Evolutionary conservation across 2,329 filamentous ascomycete genomes (phyloP).

Genomic region (Diaporthe vaccinii): DNA sequence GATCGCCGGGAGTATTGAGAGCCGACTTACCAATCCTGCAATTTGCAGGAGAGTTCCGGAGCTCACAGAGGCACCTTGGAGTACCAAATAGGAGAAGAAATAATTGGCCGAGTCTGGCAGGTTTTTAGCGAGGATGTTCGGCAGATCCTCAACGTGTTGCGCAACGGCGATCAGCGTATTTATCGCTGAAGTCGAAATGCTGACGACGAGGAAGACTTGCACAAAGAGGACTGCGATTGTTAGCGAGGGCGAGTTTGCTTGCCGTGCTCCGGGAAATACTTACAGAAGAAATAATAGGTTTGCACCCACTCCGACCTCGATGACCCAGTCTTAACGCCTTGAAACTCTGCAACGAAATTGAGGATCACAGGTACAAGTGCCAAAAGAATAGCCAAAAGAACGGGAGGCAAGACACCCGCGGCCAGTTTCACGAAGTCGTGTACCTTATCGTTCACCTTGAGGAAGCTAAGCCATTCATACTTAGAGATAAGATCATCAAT

Average conservation of each 20-base stretch:
- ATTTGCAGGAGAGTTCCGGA: conserved; percentile 90
- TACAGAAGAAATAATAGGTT: conserved; percentile 86
- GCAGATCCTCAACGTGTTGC: conserved; percentile 74
- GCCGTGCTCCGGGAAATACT: not conserved
- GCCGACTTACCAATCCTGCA: conserved; percentile 70
- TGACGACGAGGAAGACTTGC: conserved; percentile 94
- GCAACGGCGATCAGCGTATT: conserved; percentile 70
- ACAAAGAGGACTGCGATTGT: conserved; percentile 69
- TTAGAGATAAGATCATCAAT: conserved; percentile 76
- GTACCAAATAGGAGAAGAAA: conserved; percentile 98
- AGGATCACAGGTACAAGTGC: conserved; percentile 86
- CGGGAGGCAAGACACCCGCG: conserved; percentile 87
- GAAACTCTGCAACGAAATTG: conserved; percentile 77
- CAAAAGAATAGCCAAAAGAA: conserved; percentile 82
- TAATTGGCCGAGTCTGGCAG: conserved; percentile 92
- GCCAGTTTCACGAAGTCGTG: conserved; percentile 74
- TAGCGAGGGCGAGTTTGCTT: not conserved
- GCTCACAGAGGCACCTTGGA: conserved; percentile 92
- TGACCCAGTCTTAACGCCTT: conserved; percentile 86
- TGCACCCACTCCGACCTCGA: conserved; percentile 87
- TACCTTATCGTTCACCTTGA: conserved; percentile 70
- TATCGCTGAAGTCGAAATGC: conserved; percentile 80
- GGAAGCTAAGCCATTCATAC: conserved; percentile 78
- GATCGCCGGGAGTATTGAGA: not conserved
- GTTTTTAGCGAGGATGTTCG: conserved; percentile 80